Base-by-base conservation (phyloP, 352 stramenopile genomes). In the Aphanomyces invadans region DNA sequence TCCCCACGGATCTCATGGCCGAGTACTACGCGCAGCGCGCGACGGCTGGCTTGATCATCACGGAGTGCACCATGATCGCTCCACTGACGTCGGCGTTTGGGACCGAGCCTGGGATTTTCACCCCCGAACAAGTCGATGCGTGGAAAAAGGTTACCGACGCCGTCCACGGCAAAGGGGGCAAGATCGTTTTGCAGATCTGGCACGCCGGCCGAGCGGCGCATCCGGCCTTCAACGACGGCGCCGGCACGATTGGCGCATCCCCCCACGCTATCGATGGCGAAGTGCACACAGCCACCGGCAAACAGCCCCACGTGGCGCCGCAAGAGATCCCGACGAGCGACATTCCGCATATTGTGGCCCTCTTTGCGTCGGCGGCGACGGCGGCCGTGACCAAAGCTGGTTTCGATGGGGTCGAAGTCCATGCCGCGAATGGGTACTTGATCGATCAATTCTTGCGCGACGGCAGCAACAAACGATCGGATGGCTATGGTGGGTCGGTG, bases 371-470 rank as follows among this genome's bases (percentile, higher is more conserved):
- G 28, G 74, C 70, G 1, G 87, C 89, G 0, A 68, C 62, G 23
- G 80, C 79, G 21, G 75, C 79, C 2, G 78, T 88, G 26, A 68
- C 79, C 23, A 23, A 65, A 25, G 88, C 88, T 9, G 90, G 90
- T 15, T 97, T 89, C 65, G 89, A 98, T 56, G 89, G 88, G 21
- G 74, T 97, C 23, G 86, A 97, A 64, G 68, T 97, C 32, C 92
- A 97, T 72, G 69, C 28, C 10, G 91, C 86, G 3, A 95, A 97
- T 62, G 92, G 90, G 1, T 98, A 98, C 56, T 69, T 98, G 42
- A 73, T 97, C 44, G 89, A 98, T 70, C 79, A 96, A 70, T 97
- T 97, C 70, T 69, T 97, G 11, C 78, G 92, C 63, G 76, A 71
- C 15, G 63, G 32, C 23, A 78, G 81, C 60, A 98, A 98, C 76